A percentile compares a stretch with the other conserved stretches of the same genome.
phyloP scores from a whole-genome alignment of 73 alveolate species.

The Stentor coeruleus region DNA sequence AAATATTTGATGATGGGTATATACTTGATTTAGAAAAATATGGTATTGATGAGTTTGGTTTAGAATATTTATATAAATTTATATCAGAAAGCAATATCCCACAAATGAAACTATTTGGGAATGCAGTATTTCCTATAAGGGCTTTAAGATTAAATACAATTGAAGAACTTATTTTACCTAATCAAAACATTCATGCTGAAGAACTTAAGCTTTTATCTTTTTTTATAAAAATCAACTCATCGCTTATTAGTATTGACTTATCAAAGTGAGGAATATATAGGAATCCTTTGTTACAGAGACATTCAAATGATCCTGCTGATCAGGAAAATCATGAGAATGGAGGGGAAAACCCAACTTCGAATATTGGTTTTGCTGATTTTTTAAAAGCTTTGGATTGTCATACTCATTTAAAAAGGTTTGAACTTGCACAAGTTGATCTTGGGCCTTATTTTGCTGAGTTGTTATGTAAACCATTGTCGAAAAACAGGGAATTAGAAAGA shows the following conservation, averaged over 20 bases:
- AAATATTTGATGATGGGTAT: background rate
- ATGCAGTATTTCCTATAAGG: conserved; percentile 1
- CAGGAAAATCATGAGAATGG: background rate
- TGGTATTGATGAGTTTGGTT: background rate
- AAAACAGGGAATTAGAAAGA: conserved; percentile 35
- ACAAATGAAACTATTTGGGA: conserved; percentile 12
- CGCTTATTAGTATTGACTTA: conserved; percentile 18
- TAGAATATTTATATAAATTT: conserved; percentile 21
- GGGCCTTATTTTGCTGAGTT: conserved; percentile 45
- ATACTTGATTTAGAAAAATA: background rate
- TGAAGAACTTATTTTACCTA: background rate
- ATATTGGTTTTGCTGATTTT: conserved; percentile 49
- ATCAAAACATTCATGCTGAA: conserved; percentile 24
- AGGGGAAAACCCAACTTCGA: background rate
- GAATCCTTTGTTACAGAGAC: background rate
- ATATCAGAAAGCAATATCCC: conserved; percentile 18
- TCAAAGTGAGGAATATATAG: conserved; percentile 18
- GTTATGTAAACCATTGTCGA: conserved; percentile 37
- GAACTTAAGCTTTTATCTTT: background rate
- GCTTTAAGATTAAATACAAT: background rate
- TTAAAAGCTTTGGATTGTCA: conserved; percentile 43
- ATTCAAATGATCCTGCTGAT: background rate
- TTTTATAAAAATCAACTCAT: background rate
- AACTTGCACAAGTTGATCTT: conserved; percentile 46
- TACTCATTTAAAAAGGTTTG: conserved; percentile 31